A percentile compares a stretch with the other conserved stretches of the same genome.
Conservation (phyloP, 176 grass and related monocot genomes). For the Oryza australiensis region DNA sequence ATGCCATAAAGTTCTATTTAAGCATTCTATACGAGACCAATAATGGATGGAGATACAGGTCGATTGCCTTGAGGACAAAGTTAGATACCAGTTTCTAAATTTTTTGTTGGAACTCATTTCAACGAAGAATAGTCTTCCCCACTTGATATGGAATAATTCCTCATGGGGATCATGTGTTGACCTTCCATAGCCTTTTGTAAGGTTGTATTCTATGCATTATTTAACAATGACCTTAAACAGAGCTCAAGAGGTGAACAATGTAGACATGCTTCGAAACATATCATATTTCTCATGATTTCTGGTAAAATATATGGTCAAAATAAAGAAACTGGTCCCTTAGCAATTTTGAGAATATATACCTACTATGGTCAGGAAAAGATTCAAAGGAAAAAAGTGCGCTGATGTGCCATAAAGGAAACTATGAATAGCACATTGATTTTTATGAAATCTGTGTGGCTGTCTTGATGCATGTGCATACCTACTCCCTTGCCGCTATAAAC, state of each 20-base stretch:
- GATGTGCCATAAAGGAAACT: neutral
- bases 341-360: slow-evolving; percentile 46
- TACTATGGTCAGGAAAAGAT: slow-evolving; percentile 24
- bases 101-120: neutral
- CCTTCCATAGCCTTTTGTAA: slow-evolving; percentile 7
- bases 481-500: neutral
- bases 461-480: neutral
- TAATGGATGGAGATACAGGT: neutral
- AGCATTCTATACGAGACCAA: neutral
- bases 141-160: slow-evolving; percentile 41
- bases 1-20: neutral
- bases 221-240: slow-evolving; percentile 19
- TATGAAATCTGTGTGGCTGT: neutral
- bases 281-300: neutral
- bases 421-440: slow-evolving; percentile 1
- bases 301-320: slow-evolving; percentile 12
- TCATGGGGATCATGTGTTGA: neutral
- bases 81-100: slow-evolving; percentile 12
- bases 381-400: neutral
- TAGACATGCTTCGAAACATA: slow-evolving; percentile 17
- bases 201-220: slow-evolving; percentile 13
- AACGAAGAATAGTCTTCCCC: slow-evolving; percentile 9
- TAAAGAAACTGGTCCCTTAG: neutral
- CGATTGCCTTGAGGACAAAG: neutral
- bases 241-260: slow-evolving; percentile 25